Evolutionary conservation across 106 monocot genomes (phyloP).

Genomic region (Triglochin maritima): DNA sequence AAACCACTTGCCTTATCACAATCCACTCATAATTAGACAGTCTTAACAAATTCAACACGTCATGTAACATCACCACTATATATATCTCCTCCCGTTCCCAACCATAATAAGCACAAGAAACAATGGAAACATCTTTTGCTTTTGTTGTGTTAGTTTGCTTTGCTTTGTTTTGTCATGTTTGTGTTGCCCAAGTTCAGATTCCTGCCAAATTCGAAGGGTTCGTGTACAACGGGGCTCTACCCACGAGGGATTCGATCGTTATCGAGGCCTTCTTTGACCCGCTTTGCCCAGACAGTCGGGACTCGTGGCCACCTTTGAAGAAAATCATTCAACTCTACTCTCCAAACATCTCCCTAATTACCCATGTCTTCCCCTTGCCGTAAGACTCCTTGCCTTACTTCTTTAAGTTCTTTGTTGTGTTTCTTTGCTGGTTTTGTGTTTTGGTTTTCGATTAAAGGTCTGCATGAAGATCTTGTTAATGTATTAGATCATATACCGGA

Average conservation of each 20-base stretch:
- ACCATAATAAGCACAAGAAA: too few species aligned
- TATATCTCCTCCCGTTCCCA: too few species aligned
- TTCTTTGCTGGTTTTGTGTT: not conserved
- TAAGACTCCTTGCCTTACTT: not conserved
- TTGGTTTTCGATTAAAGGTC: too few species aligned
- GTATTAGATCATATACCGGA: too few species aligned
- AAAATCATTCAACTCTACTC: constrained; percentile 6
- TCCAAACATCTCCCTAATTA: constrained; percentile 4
- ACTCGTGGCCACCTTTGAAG: constrained; percentile 13
- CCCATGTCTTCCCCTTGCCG: constrained; percentile 16
- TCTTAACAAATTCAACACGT: too few species aligned
- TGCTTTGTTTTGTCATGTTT: not conserved
- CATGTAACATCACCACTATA: too few species aligned
- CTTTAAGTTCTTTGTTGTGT: not conserved
- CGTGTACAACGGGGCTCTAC: constrained; percentile 4
- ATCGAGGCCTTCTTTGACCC: constrained; percentile 21
- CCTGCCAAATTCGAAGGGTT: constrained; percentile 34
- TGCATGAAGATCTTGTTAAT: too few species aligned
- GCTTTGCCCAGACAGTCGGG: constrained; percentile 14
- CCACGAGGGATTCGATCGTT: constrained; percentile 7
- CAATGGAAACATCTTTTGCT: too few species aligned
- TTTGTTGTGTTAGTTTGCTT: too few species aligned
- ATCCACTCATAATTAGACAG: too few species aligned
- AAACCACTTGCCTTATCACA: too few species aligned
- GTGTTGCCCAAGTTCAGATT: constrained; percentile 18